Base-by-base conservation (phyloP, 345 rosid species). In the Punica granatum region DNA sequence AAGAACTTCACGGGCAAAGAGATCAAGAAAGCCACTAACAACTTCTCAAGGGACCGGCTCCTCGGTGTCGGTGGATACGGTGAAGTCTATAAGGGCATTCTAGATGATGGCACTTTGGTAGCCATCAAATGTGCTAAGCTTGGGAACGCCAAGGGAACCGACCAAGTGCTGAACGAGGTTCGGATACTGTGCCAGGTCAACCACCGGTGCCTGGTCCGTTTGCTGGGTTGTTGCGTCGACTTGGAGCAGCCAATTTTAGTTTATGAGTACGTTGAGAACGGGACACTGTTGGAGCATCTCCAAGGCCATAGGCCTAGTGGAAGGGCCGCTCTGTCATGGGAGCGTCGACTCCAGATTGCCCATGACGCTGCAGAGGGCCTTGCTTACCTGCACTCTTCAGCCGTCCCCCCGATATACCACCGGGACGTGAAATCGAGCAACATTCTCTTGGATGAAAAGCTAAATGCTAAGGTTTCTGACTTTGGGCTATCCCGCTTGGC, bases 61-160 rank as follows among this genome's bases (percentile, higher is more conserved):
- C 69, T 85, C 0, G 86, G 86, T 1, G 42, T 67, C 4, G 89
- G 89, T 1, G 89, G 86, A 43, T 85, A 70, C n/a, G 89, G 86
- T 16, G 89, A 78, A 14, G 89, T 82, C 34, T 85, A 63, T 54
- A 80, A 60, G 54, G 86, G 84, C 69, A 37, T 67, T 37, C 75
- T 82, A 13, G 67, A 69, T 8, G 89, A 85, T 46, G 85, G 84
- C 53, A 77, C 81, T 25, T 58, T 60, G 1, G 82, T 78, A 3
- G 89, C 89, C 21, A 75, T 85, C 74, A 85, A 85, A 60, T 74
- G 86, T 65, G 84, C 86, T 14, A 85, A 85, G 71, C 67, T 82
- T 18, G 86, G 89, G 23, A 82, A 73, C 74, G 34, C 80, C 39
- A 85, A 82, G 28, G 80, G 85, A 6, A 71, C 79, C 7, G 84